Evolutionary conservation across 768 basidiomycete genomes (phyloP).

Genomic region (Lactarius sanguifluus): DNA sequence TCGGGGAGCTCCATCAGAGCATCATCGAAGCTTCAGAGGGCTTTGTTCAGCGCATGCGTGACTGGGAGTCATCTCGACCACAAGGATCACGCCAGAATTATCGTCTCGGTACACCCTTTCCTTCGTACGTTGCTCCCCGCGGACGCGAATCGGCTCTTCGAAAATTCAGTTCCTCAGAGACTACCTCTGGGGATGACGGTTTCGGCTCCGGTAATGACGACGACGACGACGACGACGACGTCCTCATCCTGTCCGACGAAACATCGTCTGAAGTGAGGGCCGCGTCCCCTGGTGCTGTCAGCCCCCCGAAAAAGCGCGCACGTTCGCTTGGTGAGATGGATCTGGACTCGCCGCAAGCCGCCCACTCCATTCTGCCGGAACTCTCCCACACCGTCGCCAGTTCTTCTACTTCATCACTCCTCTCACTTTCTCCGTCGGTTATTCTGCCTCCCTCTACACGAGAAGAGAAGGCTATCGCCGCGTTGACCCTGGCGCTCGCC

Average conservation of each 20-base stretch:
- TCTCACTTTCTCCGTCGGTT: conserved; percentile 38
- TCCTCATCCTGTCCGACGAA: conserved; percentile 54
- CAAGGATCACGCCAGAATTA: conserved; percentile 38
- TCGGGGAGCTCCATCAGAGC: conserved; percentile 62
- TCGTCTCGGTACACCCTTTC: conserved; percentile 38
- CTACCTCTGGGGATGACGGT: conserved; percentile 28
- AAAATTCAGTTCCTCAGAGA: conserved; percentile 28
- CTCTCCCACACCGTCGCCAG: conserved; percentile 40
- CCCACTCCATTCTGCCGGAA: conserved; percentile 36
- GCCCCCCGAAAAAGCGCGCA: conserved; percentile 42
- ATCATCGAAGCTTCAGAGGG: conserved; percentile 65
- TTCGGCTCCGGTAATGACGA: conserved; percentile 40
- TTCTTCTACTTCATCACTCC: conserved; percentile 43
- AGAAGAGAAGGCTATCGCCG: conserved; percentile 60
- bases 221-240: conserved; percentile 60
- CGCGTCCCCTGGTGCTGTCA: conserved; percentile 18
- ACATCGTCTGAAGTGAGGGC: conserved; percentile 30
- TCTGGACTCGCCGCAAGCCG: conserved; percentile 36
- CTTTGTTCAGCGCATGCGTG: conserved; percentile 69
- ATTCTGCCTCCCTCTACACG: conserved; percentile 40
- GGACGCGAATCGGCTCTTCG: conserved; percentile 22
- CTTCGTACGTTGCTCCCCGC: conserved; percentile 10
- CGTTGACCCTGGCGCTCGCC: conserved; percentile 58
- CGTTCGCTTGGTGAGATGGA: conserved; percentile 49
- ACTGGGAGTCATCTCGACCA: conserved; percentile 59